Percentiles rank a stretch among this genome's conserved stretches.
Conservation (phyloP, 495 filamentous ascomycete genomes). For the Daldinia vernicosa region DNA sequence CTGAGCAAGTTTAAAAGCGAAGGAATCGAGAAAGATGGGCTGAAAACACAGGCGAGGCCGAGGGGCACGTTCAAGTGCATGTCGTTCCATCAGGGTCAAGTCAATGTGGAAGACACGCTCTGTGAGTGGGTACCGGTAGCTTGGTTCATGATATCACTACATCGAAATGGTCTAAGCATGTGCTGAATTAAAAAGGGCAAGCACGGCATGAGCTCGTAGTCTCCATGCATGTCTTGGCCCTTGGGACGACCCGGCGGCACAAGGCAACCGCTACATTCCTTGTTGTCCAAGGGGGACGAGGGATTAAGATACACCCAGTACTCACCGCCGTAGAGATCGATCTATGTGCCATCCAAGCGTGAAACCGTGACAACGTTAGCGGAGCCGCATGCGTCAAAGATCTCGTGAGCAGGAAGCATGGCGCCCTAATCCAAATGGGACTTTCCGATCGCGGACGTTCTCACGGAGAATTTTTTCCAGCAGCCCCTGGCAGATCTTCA, state of each 20-base stretch:
- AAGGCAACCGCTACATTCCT: conserved; percentile 27
- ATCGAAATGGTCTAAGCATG: conserved; percentile 17
- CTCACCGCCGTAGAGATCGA: conserved; percentile 20
- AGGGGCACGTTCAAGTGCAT: conserved; percentile 23
- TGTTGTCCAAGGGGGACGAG: conserved; percentile 5
- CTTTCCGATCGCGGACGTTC: conserved; percentile 15
- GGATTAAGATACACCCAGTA: conserved; percentile 21
- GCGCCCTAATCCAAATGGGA: neutral
- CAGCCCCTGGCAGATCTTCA: neutral
- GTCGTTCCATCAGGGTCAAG: conserved; percentile 13
- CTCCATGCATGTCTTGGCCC: conserved; percentile 22
- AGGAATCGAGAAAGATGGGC: conserved; percentile 19
- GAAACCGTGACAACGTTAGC: conserved; percentile 5
- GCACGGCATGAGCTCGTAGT: conserved; percentile 7
- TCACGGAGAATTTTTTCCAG: neutral
- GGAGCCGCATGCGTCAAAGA: conserved; percentile 28
- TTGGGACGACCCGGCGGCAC: conserved; percentile 14
- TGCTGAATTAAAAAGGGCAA: conserved; percentile 28
- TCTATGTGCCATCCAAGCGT: conserved; percentile 7
- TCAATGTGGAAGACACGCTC: conserved; percentile 1
- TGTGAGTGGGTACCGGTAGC: conserved; percentile 31
- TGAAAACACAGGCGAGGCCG: conserved; percentile 28
- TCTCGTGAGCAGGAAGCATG: conserved; percentile 26
- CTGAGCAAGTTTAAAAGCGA: conserved; percentile 10
- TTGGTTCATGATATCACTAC: conserved; percentile 40